Base-by-base conservation (phyloP, 176 grass and related monocot genomes). In the Oryza officinalis region DNA sequence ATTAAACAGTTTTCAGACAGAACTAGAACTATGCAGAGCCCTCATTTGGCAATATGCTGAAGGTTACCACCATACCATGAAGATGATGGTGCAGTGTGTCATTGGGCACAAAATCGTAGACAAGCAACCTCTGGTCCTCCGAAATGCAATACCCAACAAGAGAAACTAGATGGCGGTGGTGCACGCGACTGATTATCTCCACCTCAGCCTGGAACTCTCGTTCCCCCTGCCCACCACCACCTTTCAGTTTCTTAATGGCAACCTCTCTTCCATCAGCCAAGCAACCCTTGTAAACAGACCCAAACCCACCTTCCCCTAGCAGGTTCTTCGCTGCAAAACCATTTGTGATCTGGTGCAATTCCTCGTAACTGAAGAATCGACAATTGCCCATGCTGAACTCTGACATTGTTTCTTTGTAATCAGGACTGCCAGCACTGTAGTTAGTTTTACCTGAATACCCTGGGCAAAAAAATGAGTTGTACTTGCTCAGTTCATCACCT, bases 171-270 rank as follows among this genome's bases (percentile, higher is more conserved):
- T 98, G 93, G 31, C 96, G 83, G 79, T 98, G 96, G 84, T 98
- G 96, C n/a, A 95, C 89, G 9, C 96, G 90, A 65, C 91, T 92
- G 77, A 98, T 98, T 65, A 98, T 98, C 78, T 98, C 96, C 70
- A 98, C 96, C 82, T 98, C 96, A 57, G 96, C 89, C 59, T 89
- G 91, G 78, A 98, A 98, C 80, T 98, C 96, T 0, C 96, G 93
- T 80, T 95, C 96, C 11, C 96, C 96, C 65, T 98, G 96, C 25
- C 91, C 89, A 8, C 96, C 75, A 9, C 87, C 96, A 49, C 79
- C 81, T 84, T 91, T 96, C 32, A 98, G 80, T 87, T 91, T 90
- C 76, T 98, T 98, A 47, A 98, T 84, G 0, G 96, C 96, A 26
- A 98, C 89, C 80, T 92, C 89, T 72, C 93, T 93, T 80, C 96